Evolutionary conservation across 2,329 filamentous ascomycete genomes (phyloP).

Genomic region (Botrytis byssoidea): DNA sequence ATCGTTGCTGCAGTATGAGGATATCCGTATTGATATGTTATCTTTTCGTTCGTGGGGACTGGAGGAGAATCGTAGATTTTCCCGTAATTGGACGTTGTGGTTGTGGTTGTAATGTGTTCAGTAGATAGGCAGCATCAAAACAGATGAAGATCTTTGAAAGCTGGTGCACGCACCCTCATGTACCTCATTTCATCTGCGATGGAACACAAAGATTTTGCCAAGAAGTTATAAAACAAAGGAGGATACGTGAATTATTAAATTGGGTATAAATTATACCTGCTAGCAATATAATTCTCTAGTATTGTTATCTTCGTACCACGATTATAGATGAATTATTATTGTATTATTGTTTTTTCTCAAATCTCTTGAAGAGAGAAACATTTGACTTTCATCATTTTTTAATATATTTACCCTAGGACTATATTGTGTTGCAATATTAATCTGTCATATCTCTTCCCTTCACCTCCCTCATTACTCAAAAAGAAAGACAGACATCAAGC

Average conservation of each 20-base stretch:
- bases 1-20: slow-evolving; percentile 46
- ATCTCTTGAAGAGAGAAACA: neutral
- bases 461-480: neutral
- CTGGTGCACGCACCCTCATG: slow-evolving; percentile 1
- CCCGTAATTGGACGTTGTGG: neutral
- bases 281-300: neutral
- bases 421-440: neutral
- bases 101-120: slow-evolving; percentile 13
- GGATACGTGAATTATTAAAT: neutral
- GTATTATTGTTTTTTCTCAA: neutral
- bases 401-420: neutral
- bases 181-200: neutral
- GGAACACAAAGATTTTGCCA: slow-evolving; percentile 10
- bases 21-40: neutral
- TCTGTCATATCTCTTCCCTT: neutral
- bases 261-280: neutral
- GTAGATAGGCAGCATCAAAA: neutral
- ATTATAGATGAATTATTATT: neutral
- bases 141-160: slow-evolving; percentile 8
- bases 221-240: slow-evolving; percentile 5
- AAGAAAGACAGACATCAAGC: neutral
- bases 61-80: neutral
- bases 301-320: neutral
- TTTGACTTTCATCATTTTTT: neutral
- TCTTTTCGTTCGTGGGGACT: neutral